Evolutionary conservation across 768 basidiomycete genomes (phyloP), one percentile per base, ranked within the genome.

Genomic region (Rhizopogon salebrosus): DNA sequence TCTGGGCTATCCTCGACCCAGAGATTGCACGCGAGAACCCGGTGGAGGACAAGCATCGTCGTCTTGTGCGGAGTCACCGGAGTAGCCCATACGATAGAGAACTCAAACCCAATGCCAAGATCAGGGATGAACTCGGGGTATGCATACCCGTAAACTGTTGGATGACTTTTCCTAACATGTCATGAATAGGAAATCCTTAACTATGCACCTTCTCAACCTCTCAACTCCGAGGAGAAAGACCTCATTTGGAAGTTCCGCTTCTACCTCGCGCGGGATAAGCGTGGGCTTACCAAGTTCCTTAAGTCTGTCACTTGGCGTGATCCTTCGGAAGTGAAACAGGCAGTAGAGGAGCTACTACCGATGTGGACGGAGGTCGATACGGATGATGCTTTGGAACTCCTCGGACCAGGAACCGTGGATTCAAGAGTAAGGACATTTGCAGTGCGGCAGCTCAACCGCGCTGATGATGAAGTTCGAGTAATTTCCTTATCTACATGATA

Each of bases 161-260:
- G 7, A 40, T 41, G n/a, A 6, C 40, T 31, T 14, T 2, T 20
- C 27, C 43, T 46, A 7, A 46, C 20, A 31, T 8, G 20, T 51
- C 20, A 16, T 48, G 27, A 31, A 0, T 57, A 98, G 94, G 83
- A 85, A 56, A 92, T 99, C 43, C 80, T 99, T 48, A 84, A 84
- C 48, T 93, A 98, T 58, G 86, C 95, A 0, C 97, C 97, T 0
- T 95, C 89, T 54, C 90, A 87, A 54, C 77, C 80, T 9, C 75
- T 99, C 7, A 89, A 83, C 3, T 85, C 92, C 0, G 90, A 94
- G 62, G 95, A 98, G 71, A 97, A 95, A 64, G 95, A 98, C 60
- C 74, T 95, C 38, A 85, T 98, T 36, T 99, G 97, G 97, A 95
- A 95, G 67, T 99, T 95, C 77, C 83, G 97, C n/a, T 99, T 98